Evolutionary conservation across 2,329 filamentous ascomycete species (phyloP).

Genomic region (Didymosphaeria variabile): DNA sequence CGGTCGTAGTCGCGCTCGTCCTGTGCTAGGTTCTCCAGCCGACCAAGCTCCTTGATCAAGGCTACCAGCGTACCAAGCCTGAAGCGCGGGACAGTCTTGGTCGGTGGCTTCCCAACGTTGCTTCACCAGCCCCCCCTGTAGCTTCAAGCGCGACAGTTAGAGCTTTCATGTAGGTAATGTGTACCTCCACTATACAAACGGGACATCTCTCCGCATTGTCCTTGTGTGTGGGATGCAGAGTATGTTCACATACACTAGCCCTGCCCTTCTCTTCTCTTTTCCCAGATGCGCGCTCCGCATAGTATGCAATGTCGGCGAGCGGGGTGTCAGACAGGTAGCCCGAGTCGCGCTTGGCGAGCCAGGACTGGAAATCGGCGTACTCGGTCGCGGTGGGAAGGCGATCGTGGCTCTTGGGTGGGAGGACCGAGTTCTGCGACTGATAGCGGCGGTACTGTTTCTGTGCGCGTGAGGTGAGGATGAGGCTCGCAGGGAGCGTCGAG

Average conservation of each 20-base stretch:
- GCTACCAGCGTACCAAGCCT: constrained; percentile 35
- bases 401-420: constrained; percentile 29
- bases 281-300: constrained; percentile 21
- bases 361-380: constrained; percentile 41
- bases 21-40: constrained; percentile 32
- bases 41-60: constrained; percentile 29
- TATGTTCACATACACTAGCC: constrained; percentile 34
- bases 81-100: constrained; percentile 27
- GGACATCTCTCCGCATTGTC: constrained; percentile 29
- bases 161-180: constrained; percentile 35
- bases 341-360: constrained; percentile 41
- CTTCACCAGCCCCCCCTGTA: constrained; percentile 32
- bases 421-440: constrained; percentile 32
- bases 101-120: constrained; percentile 21
- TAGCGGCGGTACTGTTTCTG: constrained; percentile 41
- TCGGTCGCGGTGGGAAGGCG: constrained; percentile 36
- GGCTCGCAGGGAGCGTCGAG: constrained; percentile 23
- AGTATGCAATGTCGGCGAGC: constrained; percentile 35
- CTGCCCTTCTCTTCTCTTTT: constrained; percentile 4
- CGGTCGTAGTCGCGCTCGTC: constrained; percentile 31
- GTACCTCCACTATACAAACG: constrained; percentile 38
- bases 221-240: constrained; percentile 29
- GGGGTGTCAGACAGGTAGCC: constrained; percentile 41
- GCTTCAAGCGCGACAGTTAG: constrained; percentile 32
- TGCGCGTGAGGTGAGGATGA: constrained; percentile 35